Evolutionary conservation across 257 asterid species (phyloP).

Genomic region (Capsicum baccatum): DNA sequence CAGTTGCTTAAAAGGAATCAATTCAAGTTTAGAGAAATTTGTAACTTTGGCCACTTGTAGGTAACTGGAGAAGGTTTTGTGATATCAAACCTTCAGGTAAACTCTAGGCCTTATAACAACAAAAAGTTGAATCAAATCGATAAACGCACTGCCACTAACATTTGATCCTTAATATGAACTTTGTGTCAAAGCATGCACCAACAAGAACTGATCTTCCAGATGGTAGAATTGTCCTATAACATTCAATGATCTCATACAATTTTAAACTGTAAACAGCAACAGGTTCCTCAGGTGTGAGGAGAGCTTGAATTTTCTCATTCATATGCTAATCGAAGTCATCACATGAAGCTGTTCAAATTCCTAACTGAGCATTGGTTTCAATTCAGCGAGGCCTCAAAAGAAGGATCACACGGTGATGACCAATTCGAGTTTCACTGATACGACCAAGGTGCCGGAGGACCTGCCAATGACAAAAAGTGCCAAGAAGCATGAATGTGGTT

Average conservation of each 20-base stretch:
- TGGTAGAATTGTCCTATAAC: not conserved
- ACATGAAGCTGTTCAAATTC: not conserved
- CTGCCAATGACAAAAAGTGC: constrained; percentile 44
- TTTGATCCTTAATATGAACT: not conserved
- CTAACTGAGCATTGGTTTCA: not conserved
- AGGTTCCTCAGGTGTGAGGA: not conserved
- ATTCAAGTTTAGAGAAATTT: no score
- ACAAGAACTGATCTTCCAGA: not conserved
- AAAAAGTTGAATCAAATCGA: not conserved
- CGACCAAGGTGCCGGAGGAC: constrained; percentile 95
- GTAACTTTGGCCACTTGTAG: no score
- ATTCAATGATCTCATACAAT: not conserved
- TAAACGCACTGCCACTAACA: not conserved
- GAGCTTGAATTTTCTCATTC: not conserved
- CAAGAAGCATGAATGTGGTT: not conserved
- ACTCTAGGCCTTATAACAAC: not conserved
- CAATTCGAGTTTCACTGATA: constrained; percentile 71
- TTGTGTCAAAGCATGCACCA: not conserved
- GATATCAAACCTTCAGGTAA: no score
- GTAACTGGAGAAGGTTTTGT: no score
- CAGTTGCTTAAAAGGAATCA: no score
- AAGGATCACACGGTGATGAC: constrained; percentile 83
- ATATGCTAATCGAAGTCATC: not conserved
- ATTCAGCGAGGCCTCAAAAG: constrained; percentile 61
- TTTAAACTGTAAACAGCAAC: not conserved